Percentiles rank a stretch among this genome's conserved stretches.
These are phyloP conservation scores for Angomonas deanei DNA, from an alignment of 208 protist genomes.

Conservation along the genomic window DNA sequence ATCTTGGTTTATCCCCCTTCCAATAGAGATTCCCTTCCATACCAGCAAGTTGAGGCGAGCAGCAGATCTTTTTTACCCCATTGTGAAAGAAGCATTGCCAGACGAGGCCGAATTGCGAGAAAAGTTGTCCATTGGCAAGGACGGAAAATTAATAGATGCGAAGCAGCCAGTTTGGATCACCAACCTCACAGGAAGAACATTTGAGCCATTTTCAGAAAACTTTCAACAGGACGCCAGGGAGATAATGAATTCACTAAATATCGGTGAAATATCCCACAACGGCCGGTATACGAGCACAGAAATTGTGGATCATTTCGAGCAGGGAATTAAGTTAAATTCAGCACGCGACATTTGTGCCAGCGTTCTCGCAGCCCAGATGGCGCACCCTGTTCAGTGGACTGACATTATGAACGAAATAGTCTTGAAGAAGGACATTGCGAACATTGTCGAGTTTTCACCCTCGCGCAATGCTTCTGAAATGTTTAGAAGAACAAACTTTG, in stretches of 20 bases:
- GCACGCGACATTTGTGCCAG: conserved; percentile 68
- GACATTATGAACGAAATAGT: conserved; percentile 73
- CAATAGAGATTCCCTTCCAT: conserved; percentile 80
- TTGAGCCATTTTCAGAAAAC: conserved; percentile 40
- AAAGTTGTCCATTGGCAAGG: conserved; percentile 27
- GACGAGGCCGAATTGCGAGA: conserved; percentile 49
- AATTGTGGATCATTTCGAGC: conserved; percentile 35
- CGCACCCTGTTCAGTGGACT: conserved; percentile 81
- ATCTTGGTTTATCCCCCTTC: conserved; percentile 85
- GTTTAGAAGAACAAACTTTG: conserved; percentile 56
- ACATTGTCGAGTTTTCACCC: conserved; percentile 64
- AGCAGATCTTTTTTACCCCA: conserved; percentile 68
- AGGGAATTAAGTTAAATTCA: conserved; percentile 27
- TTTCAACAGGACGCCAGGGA: conserved; percentile 50
- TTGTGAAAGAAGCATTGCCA: conserved; percentile 62
- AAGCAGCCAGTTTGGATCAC: conserved; percentile 58
- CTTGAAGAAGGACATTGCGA: conserved; percentile 16
- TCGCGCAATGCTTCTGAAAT: conserved; percentile 62
- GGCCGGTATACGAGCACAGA: conserved; percentile 54
- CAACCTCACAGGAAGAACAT: conserved; percentile 74
- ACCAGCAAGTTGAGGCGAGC: conserved; percentile 50
- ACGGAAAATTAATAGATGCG: background rate
- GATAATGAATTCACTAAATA: conserved; percentile 49
- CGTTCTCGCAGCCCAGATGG: conserved; percentile 68
- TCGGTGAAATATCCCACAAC: conserved; percentile 76